Evolutionary conservation across 345 rosid species (phyloP).

Genomic region (Linum tenue): DNA sequence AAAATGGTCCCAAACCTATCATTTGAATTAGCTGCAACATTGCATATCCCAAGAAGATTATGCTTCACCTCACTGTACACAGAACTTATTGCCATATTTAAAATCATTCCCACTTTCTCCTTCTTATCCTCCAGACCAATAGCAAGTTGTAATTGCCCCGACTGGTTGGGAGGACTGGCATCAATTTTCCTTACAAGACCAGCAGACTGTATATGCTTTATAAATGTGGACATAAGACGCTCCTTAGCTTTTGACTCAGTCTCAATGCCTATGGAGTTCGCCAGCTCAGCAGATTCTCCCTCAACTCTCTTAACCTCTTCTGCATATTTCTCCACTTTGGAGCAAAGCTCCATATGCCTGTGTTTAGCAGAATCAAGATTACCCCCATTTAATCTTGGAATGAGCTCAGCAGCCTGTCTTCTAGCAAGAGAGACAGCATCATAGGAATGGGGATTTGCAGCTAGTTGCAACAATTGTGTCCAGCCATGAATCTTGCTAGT

Average conservation of each 20-base stretch:
- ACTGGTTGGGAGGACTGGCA: slow-evolving; percentile 24
- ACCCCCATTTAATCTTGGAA: slow-evolving; percentile 39
- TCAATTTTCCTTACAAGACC: slow-evolving; percentile 42
- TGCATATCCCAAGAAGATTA: slow-evolving; percentile 37
- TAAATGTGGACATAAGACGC: slow-evolving; percentile 55
- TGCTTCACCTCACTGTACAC: slow-evolving; percentile 49
- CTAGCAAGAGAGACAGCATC: slow-evolving; percentile 59
- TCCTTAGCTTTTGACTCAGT: slow-evolving; percentile 69
- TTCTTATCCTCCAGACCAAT: slow-evolving; percentile 46
- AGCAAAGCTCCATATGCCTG: slow-evolving; percentile 51
- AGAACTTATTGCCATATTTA: slow-evolving; percentile 45
- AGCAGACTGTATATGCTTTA: slow-evolving; percentile 59
- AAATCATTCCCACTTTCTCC: slow-evolving; percentile 43
- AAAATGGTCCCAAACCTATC: slow-evolving; percentile 33
- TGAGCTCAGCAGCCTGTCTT: slow-evolving; percentile 67
- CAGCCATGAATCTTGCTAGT: slow-evolving; percentile 69
- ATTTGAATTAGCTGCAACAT: slow-evolving; percentile 25
- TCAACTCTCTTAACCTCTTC: slow-evolving; percentile 54
- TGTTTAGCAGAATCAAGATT: slow-evolving; percentile 40
- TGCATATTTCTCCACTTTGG: slow-evolving; percentile 46
- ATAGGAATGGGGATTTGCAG: slow-evolving; percentile 58
- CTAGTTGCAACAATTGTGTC: slow-evolving; percentile 65
- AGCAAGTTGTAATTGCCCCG: slow-evolving; percentile 22
- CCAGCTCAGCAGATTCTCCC: slow-evolving; percentile 50
- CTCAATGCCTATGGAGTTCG: slow-evolving; percentile 48